Conservation (phyloP, 2,329 filamentous ascomycete species). For the Sarocladiaceae sp. region DNA sequence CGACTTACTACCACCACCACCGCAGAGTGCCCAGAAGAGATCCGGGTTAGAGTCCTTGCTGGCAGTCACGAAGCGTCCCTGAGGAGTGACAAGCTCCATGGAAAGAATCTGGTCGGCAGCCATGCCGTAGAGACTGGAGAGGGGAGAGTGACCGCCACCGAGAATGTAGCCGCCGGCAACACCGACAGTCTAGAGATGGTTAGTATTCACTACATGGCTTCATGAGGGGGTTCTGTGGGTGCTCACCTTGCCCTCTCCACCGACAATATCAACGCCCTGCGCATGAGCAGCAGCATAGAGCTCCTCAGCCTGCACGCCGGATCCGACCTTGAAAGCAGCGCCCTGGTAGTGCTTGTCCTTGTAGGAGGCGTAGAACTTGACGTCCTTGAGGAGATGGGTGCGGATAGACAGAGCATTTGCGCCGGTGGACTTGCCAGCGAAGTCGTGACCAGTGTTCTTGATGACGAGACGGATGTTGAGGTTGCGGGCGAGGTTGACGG, state of each 20-base stretch:
- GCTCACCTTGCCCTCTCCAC: constrained; percentile 2
- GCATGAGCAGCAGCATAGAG: constrained; percentile 1
- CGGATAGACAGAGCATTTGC: constrained; percentile 19
- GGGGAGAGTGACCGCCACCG: constrained; percentile 39
- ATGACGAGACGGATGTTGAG: constrained; percentile 42
- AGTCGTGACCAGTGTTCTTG: constrained; percentile 34
- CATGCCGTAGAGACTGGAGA: constrained; percentile 44
- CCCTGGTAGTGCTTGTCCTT: constrained; percentile 25
- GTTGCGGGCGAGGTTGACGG: constrained; percentile 38
- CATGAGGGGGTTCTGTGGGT: not conserved
- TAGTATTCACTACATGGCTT: no score
- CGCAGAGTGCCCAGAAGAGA: constrained; percentile 52
- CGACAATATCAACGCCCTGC: constrained; percentile 2
- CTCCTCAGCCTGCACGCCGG: not conserved
- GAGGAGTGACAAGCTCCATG: constrained; percentile 42
- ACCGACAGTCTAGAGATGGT: constrained; percentile 42
- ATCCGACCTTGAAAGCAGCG: constrained; percentile 21
- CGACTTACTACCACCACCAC: constrained; percentile 19
- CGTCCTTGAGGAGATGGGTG: constrained; percentile 21
- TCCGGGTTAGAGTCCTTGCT: constrained; percentile 43
- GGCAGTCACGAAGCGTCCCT: constrained; percentile 36
- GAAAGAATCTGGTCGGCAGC: constrained; percentile 50
- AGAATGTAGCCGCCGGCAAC: constrained; percentile 42
- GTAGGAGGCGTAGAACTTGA: constrained; percentile 11
- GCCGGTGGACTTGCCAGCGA: constrained; percentile 21